A percentile compares a stretch with the other conserved stretches of the same genome.
phyloP scores from a whole-genome alignment of 768 basidiomycete species.

The Leucosporidium yakuticum region DNA sequence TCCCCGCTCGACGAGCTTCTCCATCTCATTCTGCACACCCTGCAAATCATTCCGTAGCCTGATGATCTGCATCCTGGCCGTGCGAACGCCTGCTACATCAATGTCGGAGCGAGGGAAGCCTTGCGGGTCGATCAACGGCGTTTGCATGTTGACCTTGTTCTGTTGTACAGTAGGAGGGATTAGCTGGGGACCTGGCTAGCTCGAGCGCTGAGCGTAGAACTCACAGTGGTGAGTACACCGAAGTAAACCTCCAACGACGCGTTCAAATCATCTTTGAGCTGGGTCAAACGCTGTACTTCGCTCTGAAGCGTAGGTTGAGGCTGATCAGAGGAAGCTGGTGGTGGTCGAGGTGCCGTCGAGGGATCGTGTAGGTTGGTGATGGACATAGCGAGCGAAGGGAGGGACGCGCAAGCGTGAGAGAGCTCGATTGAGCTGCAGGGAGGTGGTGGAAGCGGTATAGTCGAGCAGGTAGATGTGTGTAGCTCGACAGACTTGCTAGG shows the following conservation, averaged over 20 bases:
- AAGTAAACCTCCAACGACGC: slow-evolving; percentile 19
- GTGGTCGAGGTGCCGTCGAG: background rate
- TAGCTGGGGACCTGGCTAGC: background rate
- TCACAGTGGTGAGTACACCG: slow-evolving; percentile 13
- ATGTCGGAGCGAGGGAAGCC: slow-evolving; percentile 84
- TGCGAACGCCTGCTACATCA: slow-evolving; percentile 67
- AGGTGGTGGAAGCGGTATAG: background rate
- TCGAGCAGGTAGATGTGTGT: background rate
- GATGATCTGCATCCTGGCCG: slow-evolving; percentile 69
- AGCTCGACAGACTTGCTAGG: background rate
- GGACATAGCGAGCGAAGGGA: background rate
- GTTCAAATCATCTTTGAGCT: slow-evolving; percentile 2
- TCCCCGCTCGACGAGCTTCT: slow-evolving; percentile 57
- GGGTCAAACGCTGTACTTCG: slow-evolving; percentile 7
- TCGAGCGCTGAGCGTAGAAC: background rate
- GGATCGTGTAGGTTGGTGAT: slow-evolving; percentile 6
- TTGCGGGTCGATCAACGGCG: slow-evolving; percentile 73
- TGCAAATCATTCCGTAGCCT: slow-evolving; percentile 73
- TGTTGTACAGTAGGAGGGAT: background rate
- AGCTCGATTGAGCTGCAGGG: no score
- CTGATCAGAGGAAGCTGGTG: background rate
- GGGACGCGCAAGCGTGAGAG: background rate
- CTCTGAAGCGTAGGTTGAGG: slow-evolving; percentile 3
- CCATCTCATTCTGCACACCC: slow-evolving; percentile 61
- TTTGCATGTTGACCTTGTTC: slow-evolving; percentile 60